Conservation (phyloP, 2,329 filamentous ascomycete genomes). For the Botrytis squamosa region DNA sequence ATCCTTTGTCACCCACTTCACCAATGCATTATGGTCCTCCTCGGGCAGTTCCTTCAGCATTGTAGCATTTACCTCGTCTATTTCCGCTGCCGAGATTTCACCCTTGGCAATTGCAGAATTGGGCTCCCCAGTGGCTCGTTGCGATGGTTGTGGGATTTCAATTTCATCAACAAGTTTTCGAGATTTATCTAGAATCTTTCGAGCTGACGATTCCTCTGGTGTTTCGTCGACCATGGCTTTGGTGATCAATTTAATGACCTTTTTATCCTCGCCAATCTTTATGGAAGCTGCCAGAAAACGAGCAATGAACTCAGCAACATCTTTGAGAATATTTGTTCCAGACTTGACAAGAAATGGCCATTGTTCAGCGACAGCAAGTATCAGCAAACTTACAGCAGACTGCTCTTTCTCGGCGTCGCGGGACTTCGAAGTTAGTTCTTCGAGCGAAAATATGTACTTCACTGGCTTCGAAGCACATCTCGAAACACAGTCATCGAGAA, state of each 20-base stretch:
- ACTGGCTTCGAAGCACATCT: constrained; percentile 75
- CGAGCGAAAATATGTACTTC: constrained; percentile 75
- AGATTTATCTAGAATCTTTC: constrained; percentile 32
- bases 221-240: constrained; percentile 44
- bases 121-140: neutral
- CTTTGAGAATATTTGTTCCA: constrained; percentile 45
- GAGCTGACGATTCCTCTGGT: constrained; percentile 41
- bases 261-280: constrained; percentile 50
- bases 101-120: constrained; percentile 6
- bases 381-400: constrained; percentile 59
- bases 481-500: constrained; percentile 79
- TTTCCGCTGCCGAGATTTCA: constrained; percentile 24
- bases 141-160: constrained; percentile 26
- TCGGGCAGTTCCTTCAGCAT: constrained; percentile 24
- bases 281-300: constrained; percentile 55
- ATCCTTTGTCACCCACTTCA: constrained; percentile 72
- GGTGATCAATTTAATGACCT: constrained; percentile 47
- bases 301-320: constrained; percentile 58
- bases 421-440: constrained; percentile 48
- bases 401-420: constrained; percentile 36
- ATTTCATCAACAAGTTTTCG: constrained; percentile 35
- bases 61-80: constrained; percentile 22
- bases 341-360: constrained; percentile 65
- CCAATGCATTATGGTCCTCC: constrained; percentile 52
- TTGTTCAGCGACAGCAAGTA: constrained; percentile 73